Conservation (phyloP, 805 yeast genomes). For the Sugiyamaella mastotermitis region DNA sequence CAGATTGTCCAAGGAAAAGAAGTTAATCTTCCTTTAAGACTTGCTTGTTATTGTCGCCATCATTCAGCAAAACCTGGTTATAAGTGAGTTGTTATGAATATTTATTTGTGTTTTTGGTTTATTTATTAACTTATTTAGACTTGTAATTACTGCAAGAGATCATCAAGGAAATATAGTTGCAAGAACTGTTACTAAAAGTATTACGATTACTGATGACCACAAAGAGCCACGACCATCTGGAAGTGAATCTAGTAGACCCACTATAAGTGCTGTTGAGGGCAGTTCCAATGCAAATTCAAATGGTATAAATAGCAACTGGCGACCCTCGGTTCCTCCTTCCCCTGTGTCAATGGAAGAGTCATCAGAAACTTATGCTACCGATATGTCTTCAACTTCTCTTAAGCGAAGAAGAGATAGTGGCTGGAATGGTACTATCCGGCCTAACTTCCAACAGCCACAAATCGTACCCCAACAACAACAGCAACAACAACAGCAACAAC, state of each 20-base stretch:
- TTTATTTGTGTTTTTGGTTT: background rate
- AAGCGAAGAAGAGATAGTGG: slow-evolving; percentile 20
- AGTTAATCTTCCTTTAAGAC: slow-evolving; percentile 57
- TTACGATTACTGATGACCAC: slow-evolving; percentile 92
- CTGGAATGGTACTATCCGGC: slow-evolving; percentile 12
- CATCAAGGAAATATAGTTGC: slow-evolving; percentile 61
- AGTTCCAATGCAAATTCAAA: background rate
- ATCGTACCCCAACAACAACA: slow-evolving; percentile 3
- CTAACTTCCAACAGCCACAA: background rate
- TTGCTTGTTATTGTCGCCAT: slow-evolving; percentile 94
- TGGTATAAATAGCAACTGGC: too few species aligned
- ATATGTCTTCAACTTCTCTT: slow-evolving; percentile 14
- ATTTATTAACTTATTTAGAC: slow-evolving; percentile 10
- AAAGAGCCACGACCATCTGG: slow-evolving; percentile 35
- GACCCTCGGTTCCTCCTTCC: slow-evolving; percentile 19
- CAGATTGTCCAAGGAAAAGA: slow-evolving; percentile 27
- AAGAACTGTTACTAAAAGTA: slow-evolving; percentile 61
- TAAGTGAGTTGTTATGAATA: background rate
- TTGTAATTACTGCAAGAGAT: slow-evolving; percentile 50
- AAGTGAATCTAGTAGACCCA: background rate
- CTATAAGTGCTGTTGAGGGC: background rate
- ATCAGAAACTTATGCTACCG: slow-evolving; percentile 15
- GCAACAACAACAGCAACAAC: background rate
- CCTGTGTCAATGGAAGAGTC: slow-evolving; percentile 33
- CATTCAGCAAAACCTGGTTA: slow-evolving; percentile 64